Evolutionary conservation across 345 rosid species (phyloP), one percentile per base, ranked within the genome.

Genomic region (Melaleuca quinquenervia): DNA sequence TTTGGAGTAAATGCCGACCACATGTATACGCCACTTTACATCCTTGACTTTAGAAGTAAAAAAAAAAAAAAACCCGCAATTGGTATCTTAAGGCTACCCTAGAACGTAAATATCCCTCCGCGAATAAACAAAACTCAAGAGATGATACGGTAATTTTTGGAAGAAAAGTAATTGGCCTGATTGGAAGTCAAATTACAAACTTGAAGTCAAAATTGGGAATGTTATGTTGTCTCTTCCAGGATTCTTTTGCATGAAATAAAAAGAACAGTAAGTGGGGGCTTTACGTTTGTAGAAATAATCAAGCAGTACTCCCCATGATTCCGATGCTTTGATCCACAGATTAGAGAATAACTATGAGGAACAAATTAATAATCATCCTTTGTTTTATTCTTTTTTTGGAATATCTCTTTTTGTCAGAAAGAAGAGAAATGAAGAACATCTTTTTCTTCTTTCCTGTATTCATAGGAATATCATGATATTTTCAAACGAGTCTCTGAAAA

Each of bases 201-300:
- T 58, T 58, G 32, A n/a, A 58, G 13, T 70, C 13, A 8, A 70
- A 62, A 7, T 27, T 15, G 75, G 75, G 32, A 21, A 62, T 14
- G 75, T 27, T 7, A 29, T 13, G 74, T 27, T 0, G 10, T 60
- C 27, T 62, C 7, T 0, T 0, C 6, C 18, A 2, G 74, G 18
- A 55, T 55, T 41, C 41, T 41, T 41, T 41, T 2, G 2, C 60
- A 55, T 4, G 10, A 55, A 11, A 55, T 55, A 24, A 55, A 24
- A 55, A 55, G 12, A 2, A 55, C n/a, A 9, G 11, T 21, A 54
- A 54, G 58, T 41, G 41, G 4, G 4, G 41, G 41, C 41, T 41
- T 41, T 41, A 41, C 41, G 4, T 41, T 41, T 4, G 41, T 41
- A 41, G 41, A 4, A 41, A 41, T 41, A 4, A 41, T 41, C 41